Evolutionary conservation across 2,329 filamentous ascomycete species (phyloP).

Genomic region (Onygena corvina): DNA sequence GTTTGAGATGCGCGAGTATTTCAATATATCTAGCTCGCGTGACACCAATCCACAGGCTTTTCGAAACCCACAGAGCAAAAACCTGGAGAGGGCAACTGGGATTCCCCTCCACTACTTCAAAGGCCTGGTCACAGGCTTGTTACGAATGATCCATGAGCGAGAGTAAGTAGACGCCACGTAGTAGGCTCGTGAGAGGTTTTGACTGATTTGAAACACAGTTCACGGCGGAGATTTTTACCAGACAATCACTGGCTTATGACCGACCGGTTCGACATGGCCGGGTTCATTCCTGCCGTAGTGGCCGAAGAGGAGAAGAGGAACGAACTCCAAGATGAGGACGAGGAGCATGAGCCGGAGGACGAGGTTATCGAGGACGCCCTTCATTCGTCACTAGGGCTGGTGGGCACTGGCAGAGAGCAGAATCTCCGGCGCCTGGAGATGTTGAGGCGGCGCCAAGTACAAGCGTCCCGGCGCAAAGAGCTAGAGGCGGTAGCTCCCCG

Average conservation of each 20-base stretch:
- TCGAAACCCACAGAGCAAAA: conserved; percentile 32
- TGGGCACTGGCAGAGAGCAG: conserved; percentile 50
- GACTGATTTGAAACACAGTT: conserved; percentile 33
- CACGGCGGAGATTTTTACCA: conserved; percentile 70
- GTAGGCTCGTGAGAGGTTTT: neutral
- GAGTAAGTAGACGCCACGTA: conserved; percentile 40
- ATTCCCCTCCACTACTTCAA: conserved; percentile 69
- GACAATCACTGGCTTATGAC: conserved; percentile 92
- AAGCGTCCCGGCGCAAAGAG: conserved; percentile 55
- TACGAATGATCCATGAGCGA: conserved; percentile 83
- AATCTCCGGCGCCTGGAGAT: conserved; percentile 52
- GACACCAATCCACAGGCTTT: conserved; percentile 7
- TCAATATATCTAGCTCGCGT: conserved; percentile 21
- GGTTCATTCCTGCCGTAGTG: conserved; percentile 76
- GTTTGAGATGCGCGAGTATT: conserved; percentile 38
- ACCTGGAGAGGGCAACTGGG: conserved; percentile 52
- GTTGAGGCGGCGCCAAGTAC: conserved; percentile 52
- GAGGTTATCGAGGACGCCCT: conserved; percentile 30
- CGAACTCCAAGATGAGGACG: conserved; percentile 50
- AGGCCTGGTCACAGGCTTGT: conserved; percentile 62
- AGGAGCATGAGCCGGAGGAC: conserved; percentile 33
- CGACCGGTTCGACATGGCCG: conserved; percentile 70
- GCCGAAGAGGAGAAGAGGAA: conserved; percentile 70
- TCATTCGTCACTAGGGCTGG: conserved; percentile 28
- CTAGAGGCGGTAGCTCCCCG: conserved; percentile 72